phyloP scores from a whole-genome alignment of 2,329 filamentous ascomycete species.

The Alternaria viburni region DNA sequence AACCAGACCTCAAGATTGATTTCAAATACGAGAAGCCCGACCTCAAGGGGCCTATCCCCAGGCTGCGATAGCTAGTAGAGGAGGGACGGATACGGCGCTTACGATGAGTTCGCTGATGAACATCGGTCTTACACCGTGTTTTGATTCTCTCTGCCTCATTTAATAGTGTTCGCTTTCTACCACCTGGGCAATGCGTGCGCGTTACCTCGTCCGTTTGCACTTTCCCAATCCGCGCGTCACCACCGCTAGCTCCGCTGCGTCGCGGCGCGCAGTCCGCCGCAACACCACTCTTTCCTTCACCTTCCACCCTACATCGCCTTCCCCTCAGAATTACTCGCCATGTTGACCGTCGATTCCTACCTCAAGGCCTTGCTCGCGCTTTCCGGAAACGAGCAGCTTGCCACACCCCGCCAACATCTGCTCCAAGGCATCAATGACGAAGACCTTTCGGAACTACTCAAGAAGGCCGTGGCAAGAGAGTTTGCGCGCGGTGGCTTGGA shows the following conservation, averaged over 20 bases:
- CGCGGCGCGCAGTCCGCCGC: not conserved
- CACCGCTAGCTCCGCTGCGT: too few species aligned
- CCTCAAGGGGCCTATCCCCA: not conserved
- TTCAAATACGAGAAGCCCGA: too few species aligned
- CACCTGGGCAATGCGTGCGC: not conserved
- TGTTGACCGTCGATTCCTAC: not conserved
- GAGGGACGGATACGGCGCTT: not conserved
- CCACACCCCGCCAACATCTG: not conserved
- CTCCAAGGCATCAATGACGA: not conserved
- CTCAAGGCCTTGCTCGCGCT: constrained; percentile 1
- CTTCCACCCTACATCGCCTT: rapidly evolving
- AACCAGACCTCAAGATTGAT: not conserved
- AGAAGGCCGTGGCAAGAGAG: not conserved
- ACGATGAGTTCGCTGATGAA: not conserved
- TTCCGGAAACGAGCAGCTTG: not conserved
- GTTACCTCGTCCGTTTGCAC: not conserved
- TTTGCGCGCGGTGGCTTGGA: not conserved
- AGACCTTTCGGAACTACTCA: not conserved
- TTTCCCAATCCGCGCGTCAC: not conserved
- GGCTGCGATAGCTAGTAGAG: not conserved
- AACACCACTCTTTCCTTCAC: not conserved
- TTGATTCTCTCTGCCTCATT: not conserved
- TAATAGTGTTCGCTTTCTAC: not conserved
- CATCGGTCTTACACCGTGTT: not conserved
- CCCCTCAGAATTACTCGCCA: not conserved